phyloP scores from a whole-genome alignment of 2,329 filamentous ascomycete species.

The Penicillium psychrosexuale region DNA sequence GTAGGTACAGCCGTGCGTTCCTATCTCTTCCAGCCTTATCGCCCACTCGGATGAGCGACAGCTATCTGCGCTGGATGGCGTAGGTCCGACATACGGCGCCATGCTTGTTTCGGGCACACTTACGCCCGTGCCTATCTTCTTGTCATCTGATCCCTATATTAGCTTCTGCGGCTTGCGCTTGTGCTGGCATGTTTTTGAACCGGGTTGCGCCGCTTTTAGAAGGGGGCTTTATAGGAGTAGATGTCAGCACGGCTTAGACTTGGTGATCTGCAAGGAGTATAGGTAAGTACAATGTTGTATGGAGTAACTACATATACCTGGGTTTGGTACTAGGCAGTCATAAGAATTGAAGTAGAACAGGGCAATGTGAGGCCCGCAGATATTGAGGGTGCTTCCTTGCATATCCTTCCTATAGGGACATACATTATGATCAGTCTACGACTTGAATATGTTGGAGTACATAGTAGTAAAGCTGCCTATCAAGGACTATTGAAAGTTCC shows the following conservation, averaged over 20 bases:
- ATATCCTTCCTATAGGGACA: not conserved
- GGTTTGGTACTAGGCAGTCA: too few species aligned
- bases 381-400: not conserved
- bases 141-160: too few species aligned
- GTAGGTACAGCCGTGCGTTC: not conserved
- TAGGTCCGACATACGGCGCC: not conserved
- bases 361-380: not conserved
- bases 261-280: not conserved
- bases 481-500: too few species aligned
- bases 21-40: constrained; percentile 1
- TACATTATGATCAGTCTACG: too few species aligned
- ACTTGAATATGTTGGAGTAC: too few species aligned
- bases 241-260: not conserved
- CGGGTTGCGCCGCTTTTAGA: not conserved
- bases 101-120: not conserved
- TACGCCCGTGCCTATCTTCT: not conserved
- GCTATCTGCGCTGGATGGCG: constrained; percentile 1
- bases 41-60: constrained; percentile 1
- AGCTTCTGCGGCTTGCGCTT: not conserved
- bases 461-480: not conserved
- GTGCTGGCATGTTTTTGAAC: not conserved
- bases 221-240: not conserved
- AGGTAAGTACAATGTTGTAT: too few species aligned
- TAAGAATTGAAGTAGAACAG: too few species aligned
- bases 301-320: too few species aligned